Evolutionary conservation across 768 basidiomycete genomes (phyloP).

Genomic region (Amanita pseudoporphyria): DNA sequence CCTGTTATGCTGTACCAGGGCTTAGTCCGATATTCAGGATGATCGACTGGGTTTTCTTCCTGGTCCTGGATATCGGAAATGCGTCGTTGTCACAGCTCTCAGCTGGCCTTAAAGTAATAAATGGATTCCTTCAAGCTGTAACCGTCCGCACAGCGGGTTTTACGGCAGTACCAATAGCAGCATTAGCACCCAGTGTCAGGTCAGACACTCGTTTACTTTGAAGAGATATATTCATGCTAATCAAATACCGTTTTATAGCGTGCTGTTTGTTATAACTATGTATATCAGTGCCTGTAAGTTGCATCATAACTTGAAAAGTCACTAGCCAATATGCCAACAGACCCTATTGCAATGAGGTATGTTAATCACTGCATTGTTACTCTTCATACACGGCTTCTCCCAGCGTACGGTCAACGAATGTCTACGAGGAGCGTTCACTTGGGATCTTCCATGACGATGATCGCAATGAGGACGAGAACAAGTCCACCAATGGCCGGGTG

Average conservation of each 20-base stretch:
- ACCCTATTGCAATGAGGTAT: constrained; percentile 76
- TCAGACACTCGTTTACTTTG: constrained; percentile 23
- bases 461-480: constrained; percentile 37
- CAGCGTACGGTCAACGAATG: constrained; percentile 87
- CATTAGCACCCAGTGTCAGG: constrained; percentile 88
- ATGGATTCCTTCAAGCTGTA: constrained; percentile 70
- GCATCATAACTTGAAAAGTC: background rate
- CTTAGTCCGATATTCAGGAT: constrained; percentile 28
- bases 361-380: constrained; percentile 3
- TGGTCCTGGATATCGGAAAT: constrained; percentile 82
- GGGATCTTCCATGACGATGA: constrained; percentile 61
- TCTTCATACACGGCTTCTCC: background rate
- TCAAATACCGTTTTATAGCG: constrained; percentile 31
- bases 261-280: constrained; percentile 92
- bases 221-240: background rate
- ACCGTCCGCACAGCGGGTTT: constrained; percentile 89
- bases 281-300: constrained; percentile 73
- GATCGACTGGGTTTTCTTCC: constrained; percentile 86
- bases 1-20: background rate
- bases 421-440: constrained; percentile 89
- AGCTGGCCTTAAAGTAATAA: constrained; percentile 55
- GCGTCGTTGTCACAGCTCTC: constrained; percentile 60
- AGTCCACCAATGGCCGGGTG: constrained; percentile 37
- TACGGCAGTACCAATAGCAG: constrained; percentile 56
- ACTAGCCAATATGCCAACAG: constrained; percentile 21